Percentiles rank a stretch among this genome's conserved stretches.
These are phyloP conservation scores for Heterobasidion annosum DNA, from an alignment of 1,284 basidiomycete species.

Conservation along the genomic window DNA sequence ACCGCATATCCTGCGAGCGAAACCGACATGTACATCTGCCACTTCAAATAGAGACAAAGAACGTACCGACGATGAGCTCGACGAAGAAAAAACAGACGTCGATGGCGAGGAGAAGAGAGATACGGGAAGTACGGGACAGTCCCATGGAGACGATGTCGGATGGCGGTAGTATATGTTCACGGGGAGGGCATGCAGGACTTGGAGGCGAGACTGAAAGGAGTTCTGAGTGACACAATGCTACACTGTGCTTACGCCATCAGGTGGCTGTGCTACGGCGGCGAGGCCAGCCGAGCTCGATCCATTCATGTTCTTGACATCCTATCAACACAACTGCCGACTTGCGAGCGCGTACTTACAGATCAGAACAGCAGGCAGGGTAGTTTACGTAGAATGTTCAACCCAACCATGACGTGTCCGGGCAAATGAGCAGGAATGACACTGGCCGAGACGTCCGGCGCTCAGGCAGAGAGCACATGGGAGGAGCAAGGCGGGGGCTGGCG, in stretches of 20 bases:
- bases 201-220: background rate
- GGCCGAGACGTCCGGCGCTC: no score
- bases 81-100: conserved; percentile 90
- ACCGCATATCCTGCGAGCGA: conserved; percentile 73
- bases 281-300: no score
- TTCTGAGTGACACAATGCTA: conserved; percentile 1
- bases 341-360: no score
- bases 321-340: no score
- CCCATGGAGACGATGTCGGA: conserved; percentile 12
- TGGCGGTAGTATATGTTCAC: background rate
- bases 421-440: no score
- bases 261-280: no score
- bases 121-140: conserved; percentile 68
- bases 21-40: conserved; percentile 3
- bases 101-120: conserved; percentile 76
- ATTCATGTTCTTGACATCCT: no score
- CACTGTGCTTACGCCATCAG: background rate
- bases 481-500: no score
- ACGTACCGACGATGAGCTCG: conserved; percentile 76
- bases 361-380: no score
- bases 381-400: no score
- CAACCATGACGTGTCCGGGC: no score
- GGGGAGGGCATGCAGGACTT: background rate
- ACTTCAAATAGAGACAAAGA: background rate
- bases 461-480: no score